These are phyloP conservation scores for Colletotrichum godetiae DNA, from an alignment of 2,329 filamentous ascomycete genomes.

Conservation along the genomic window DNA sequence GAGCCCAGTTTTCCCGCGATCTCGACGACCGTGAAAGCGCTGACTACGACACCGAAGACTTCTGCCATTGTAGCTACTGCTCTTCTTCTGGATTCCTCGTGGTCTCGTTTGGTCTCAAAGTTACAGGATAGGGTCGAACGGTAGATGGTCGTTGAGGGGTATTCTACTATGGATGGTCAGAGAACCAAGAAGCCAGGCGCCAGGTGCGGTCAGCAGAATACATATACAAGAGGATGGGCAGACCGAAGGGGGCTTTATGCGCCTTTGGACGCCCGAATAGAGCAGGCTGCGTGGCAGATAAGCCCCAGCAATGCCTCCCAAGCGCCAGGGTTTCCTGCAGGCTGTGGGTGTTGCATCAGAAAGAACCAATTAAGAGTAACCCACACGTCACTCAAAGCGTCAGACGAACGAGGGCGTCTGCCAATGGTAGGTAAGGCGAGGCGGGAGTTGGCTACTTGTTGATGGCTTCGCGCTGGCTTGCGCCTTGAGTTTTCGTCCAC, in stretches of 20 bases:
- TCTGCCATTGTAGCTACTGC: constrained; percentile 19
- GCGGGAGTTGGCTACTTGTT: neutral
- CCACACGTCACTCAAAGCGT: neutral
- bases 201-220: too few relatives aligned
- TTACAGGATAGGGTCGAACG: neutral
- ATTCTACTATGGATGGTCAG: too few relatives aligned
- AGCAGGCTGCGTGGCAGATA: neutral
- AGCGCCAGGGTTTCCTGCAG: neutral
- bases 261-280: too few relatives aligned
- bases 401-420: neutral
- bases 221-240: neutral
- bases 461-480: neutral
- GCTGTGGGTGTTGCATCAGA: neutral
- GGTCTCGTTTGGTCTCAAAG: neutral
- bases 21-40: constrained; percentile 25
- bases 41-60: constrained; percentile 17
- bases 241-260: neutral
- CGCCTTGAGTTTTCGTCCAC: too few relatives aligned
- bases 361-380: neutral
- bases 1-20: constrained; percentile 13
- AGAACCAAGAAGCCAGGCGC: neutral
- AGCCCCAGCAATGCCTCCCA: neutral
- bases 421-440: neutral
- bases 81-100: neutral
- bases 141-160: too few relatives aligned